Evolutionary conservation across 2,329 filamentous ascomycete genomes (phyloP), one percentile per base, ranked within the genome.

Genomic region (Macrophomina tecta): DNA sequence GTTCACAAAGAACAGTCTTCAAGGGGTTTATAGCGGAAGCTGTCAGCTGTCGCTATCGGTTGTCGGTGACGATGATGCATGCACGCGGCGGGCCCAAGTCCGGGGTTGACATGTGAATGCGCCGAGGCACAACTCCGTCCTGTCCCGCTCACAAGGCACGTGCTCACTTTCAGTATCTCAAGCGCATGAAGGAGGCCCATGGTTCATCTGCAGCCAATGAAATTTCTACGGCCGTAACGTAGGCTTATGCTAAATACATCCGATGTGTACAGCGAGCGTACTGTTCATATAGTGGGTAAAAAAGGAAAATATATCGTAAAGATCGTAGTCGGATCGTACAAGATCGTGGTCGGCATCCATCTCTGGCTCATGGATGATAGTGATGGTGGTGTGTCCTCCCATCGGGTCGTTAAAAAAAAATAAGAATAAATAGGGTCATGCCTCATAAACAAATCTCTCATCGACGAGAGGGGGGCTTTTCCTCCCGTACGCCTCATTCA

Each of bases 91-190:
- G 58, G 56, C 56, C 40, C 56, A 65, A 58, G 45, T 60, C 64
- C 53, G 64, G 45, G 53, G 53, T 51, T 66, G 45, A 28, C 64
- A 66, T 66, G 64, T 66, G 64, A 66, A 66, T 60, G 53, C 52
- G 55, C 64, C 64, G 53, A 60, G 64, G 63, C 63, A 58, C 45
- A 46, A 38, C 62, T 36, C 18, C 16, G 49, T 23, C 23, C 23
- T 18, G n/a, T 42, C 30, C 14, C 30, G 36, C 32, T 16, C 46
- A 30, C 23, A 18, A n/a, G 28, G 53, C 64, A 66, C 55, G 46
- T 66, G 64, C 55, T n/a, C n/a, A 28, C 30, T 49, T 14, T 16
- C 55, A 48, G 11, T 4, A 23, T 9, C 38, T 30, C 52, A n/a
- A 56, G 16, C 53, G 8, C 52, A 56, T 23, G 34, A 40, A 32